Conservation (phyloP, 805 yeast species). For the Jamesozyma gamospora region DNA sequence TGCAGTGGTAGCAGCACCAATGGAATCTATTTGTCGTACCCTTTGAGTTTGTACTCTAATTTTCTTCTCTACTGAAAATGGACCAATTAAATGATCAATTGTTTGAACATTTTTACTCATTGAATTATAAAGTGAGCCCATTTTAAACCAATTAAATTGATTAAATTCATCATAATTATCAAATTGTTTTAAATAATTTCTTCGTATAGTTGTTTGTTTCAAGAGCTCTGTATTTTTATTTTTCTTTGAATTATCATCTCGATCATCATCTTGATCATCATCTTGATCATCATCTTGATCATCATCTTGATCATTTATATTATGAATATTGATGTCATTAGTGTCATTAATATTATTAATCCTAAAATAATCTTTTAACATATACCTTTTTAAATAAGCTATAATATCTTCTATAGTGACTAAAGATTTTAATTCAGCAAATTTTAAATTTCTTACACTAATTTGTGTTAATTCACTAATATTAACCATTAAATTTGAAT, state of each 20-base stretch:
- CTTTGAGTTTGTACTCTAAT: slow-evolving; percentile 24
- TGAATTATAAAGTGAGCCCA: slow-evolving; percentile 44
- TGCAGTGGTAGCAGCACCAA: slow-evolving; percentile 25
- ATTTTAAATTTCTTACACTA: slow-evolving; percentile 50
- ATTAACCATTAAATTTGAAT: slow-evolving; percentile 50
- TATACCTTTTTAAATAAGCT: slow-evolving; percentile 30
- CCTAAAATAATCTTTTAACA: slow-evolving; percentile 28
- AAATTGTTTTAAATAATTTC: slow-evolving; percentile 17
- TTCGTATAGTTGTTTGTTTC: slow-evolving; percentile 10
- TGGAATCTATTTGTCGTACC: slow-evolving; percentile 37
- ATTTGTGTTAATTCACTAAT: slow-evolving; percentile 54
- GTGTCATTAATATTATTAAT: slow-evolving; percentile 13
- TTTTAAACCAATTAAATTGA: slow-evolving; percentile 46
- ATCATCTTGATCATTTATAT: slow-evolving; percentile 9
- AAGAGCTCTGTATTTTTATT: slow-evolving; percentile 12
- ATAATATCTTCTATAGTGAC: slow-evolving; percentile 41
- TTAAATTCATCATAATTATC: slow-evolving; percentile 30
- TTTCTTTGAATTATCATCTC: slow-evolving; percentile 9
- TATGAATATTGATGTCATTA: neutral
- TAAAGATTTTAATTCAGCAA: slow-evolving; percentile 46
- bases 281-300: slow-evolving; percentile 18
- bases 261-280: slow-evolving; percentile 16
- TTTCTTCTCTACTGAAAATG: slow-evolving; percentile 52
- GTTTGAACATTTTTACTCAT: slow-evolving; percentile 40
- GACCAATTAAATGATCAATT: slow-evolving; percentile 60